A percentile compares a stretch with the other conserved stretches of the same genome.
These are phyloP conservation scores for Butyriboletus loyo DNA, from an alignment of 768 basidiomycete species.

Conservation along the genomic window DNA sequence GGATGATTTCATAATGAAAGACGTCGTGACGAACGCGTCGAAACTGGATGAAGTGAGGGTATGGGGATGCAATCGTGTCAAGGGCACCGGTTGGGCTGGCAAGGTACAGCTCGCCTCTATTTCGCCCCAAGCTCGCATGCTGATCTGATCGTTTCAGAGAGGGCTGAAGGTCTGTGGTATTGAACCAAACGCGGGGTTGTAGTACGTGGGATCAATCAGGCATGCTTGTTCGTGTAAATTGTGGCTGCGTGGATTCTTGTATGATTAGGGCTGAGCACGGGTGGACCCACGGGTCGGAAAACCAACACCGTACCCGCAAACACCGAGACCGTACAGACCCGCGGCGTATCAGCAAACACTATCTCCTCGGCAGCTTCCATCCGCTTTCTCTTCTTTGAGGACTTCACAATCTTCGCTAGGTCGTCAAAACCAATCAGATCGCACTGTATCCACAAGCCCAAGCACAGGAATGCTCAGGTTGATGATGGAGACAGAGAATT, in stretches of 20 bases:
- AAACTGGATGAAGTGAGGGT: conserved; percentile 46
- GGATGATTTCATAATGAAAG: conserved; percentile 80
- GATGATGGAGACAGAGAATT: too few relatives aligned
- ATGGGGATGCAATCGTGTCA: conserved; percentile 54
- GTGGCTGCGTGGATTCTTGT: background rate
- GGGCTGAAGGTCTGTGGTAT: conserved; percentile 30
- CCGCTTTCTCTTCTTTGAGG: too few relatives aligned
- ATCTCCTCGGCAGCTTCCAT: too few relatives aligned
- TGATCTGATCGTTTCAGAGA: conserved; percentile 15
- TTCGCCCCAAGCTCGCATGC: background rate
- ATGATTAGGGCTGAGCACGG: too few relatives aligned
- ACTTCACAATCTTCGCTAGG: too few relatives aligned
- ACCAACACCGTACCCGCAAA: too few relatives aligned
- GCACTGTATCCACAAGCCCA: too few relatives aligned
- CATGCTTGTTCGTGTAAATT: background rate
- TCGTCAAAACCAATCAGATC: too few relatives aligned
- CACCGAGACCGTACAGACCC: too few relatives aligned
- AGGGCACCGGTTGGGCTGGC: conserved; percentile 38
- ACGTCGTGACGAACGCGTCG: conserved; percentile 48
- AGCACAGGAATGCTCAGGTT: too few relatives aligned
- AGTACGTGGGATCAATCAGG: background rate
- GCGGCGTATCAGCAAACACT: too few relatives aligned
- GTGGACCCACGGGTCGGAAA: too few relatives aligned
- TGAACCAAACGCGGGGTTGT: conserved; percentile 38
- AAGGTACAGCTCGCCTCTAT: conserved; percentile 37